Percentiles rank a stretch among this genome's conserved stretches.
phyloP scores from a whole-genome alignment of 805 yeast genomes.

The Metschnikowia bowlesiae region DNA sequence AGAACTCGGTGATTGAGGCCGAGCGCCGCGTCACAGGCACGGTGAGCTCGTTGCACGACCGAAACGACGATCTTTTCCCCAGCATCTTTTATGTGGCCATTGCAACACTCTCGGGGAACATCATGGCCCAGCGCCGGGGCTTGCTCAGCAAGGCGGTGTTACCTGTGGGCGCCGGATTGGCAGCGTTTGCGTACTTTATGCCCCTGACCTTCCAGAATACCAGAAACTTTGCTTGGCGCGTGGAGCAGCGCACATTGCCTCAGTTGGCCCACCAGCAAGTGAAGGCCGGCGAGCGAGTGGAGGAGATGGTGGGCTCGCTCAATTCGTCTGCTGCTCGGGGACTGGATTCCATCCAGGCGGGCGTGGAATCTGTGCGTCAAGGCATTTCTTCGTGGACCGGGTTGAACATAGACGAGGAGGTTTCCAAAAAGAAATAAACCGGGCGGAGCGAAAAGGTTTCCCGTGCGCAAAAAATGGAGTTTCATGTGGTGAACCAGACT shows the following conservation, averaged over 20 bases:
- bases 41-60: slow-evolving; percentile 58
- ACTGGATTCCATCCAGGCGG: slow-evolving; percentile 30
- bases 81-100: slow-evolving; percentile 63
- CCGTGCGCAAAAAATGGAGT: too few species aligned
- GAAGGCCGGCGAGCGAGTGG: slow-evolving; percentile 34
- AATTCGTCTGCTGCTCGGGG: slow-evolving; percentile 41
- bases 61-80: slow-evolving; percentile 67
- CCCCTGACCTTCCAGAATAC: slow-evolving; percentile 71
- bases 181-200: slow-evolving; percentile 63
- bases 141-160: slow-evolving; percentile 47
- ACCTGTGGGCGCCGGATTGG: slow-evolving; percentile 59
- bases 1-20: slow-evolving; percentile 47
- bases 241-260: slow-evolving; percentile 61
- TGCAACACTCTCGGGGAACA: slow-evolving; percentile 68
- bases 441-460: not conserved
- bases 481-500: not conserved
- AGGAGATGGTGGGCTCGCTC: slow-evolving; percentile 37
- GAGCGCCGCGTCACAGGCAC: slow-evolving; percentile 66
- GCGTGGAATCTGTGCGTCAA: slow-evolving; percentile 38
- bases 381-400: slow-evolving; percentile 59
- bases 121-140: slow-evolving; percentile 65
- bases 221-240: slow-evolving; percentile 49
- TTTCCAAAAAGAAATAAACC: slow-evolving; percentile 18
- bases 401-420: slow-evolving; percentile 59
- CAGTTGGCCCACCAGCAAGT: slow-evolving; percentile 59